These are phyloP conservation scores for Fusarium musae DNA, from an alignment of 2,329 filamentous ascomycete species.

Conservation along the genomic window DNA sequence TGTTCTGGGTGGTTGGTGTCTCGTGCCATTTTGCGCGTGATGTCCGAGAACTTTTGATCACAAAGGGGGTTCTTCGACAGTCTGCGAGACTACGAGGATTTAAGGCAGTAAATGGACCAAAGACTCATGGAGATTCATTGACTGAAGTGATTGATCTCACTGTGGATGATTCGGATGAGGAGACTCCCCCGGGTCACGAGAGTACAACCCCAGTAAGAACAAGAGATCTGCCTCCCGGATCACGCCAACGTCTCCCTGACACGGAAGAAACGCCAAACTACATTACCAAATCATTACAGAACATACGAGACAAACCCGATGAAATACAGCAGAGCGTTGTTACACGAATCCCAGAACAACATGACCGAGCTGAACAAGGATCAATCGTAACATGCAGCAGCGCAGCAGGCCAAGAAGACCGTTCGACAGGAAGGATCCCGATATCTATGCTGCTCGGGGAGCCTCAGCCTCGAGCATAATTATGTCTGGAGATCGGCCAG, in stretches of 20 bases:
- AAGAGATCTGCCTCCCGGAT: not conserved
- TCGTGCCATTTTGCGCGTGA: not conserved
- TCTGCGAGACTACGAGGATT: not conserved
- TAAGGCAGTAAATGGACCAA: fast-evolving
- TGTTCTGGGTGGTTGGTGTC: not conserved
- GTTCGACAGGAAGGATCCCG: not conserved
- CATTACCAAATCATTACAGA: fast-evolving
- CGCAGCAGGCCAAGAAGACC: not conserved
- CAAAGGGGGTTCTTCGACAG: not conserved
- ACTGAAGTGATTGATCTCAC: not conserved
- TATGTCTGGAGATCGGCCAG: not conserved
- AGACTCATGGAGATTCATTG: fast-evolving
- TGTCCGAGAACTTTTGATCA: not conserved
- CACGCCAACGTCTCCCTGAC: not conserved
- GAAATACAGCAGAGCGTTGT: not conserved
- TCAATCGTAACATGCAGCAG: not conserved
- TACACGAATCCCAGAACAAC: not conserved
- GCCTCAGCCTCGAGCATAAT: fast-evolving
- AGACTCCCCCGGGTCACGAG: not conserved
- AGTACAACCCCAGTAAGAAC: too few relatives aligned
- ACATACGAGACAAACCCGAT: fast-evolving
- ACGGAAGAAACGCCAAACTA: too few relatives aligned
- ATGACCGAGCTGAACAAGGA: not conserved
- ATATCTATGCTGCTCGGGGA: not conserved
- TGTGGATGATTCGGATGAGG: not conserved